Percentiles rank a stretch among this genome's conserved stretches.
Conservation (phyloP, 2,329 filamentous ascomycete species). For the Ophiosphaerella herpotricha region DNA sequence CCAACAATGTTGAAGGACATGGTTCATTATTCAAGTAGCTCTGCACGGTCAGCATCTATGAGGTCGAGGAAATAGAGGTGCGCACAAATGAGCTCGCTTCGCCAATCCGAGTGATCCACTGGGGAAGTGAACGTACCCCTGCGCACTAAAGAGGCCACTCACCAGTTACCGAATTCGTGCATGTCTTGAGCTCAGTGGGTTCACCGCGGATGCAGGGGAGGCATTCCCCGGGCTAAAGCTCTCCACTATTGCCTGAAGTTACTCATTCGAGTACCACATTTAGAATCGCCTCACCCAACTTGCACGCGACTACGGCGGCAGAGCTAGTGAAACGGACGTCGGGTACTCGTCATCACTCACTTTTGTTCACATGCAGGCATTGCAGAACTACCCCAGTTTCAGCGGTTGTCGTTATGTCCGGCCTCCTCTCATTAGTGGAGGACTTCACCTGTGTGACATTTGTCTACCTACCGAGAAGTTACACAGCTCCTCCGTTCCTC, state of each 20-base stretch:
- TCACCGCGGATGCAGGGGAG: constrained; percentile 39
- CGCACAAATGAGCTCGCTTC: constrained; percentile 28
- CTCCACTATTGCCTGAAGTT: constrained; percentile 22
- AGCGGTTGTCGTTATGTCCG: constrained; percentile 18
- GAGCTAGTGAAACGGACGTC: constrained; percentile 38
- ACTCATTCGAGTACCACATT: constrained; percentile 21
- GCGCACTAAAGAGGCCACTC: constrained; percentile 34
- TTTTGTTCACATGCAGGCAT: constrained; percentile 22
- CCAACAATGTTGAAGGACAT: constrained; percentile 15
- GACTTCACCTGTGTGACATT: constrained; percentile 20
- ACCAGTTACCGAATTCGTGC: constrained; percentile 23
- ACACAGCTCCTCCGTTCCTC: constrained; percentile 14
- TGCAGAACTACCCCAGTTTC: constrained; percentile 15
- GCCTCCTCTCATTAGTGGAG: constrained; percentile 19
- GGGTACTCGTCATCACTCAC: constrained; percentile 31
- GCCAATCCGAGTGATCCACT: constrained; percentile 42
- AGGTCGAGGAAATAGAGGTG: constrained; percentile 9
- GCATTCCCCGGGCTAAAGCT: constrained; percentile 33
- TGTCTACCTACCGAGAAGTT: constrained; percentile 12
- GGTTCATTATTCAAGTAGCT: neutral
- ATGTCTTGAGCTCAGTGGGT: constrained; percentile 24
- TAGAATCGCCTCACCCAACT: constrained; percentile 17
- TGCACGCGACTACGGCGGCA: constrained; percentile 44
- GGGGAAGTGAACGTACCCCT: constrained; percentile 22
- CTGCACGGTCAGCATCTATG: neutral